Percentiles rank a stretch among this genome's conserved stretches.
Conservation (phyloP, 1,284 basidiomycete species). For the Malassezia japonica region DNA sequence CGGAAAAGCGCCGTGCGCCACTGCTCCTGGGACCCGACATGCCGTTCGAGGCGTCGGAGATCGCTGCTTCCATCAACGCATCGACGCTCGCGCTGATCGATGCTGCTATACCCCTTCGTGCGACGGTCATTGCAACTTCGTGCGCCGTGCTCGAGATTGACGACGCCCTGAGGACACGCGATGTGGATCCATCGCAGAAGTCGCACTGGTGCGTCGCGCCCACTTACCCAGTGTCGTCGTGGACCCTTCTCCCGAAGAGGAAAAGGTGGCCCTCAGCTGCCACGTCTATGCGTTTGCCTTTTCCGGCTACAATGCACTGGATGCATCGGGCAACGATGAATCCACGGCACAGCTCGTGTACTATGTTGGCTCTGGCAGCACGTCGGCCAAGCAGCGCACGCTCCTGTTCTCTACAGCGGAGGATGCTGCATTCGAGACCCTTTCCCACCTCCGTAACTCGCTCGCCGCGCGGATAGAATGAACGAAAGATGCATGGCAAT, state of each 20-base stretch:
- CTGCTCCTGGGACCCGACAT: slow-evolving; percentile 34
- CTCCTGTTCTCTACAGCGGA: neutral
- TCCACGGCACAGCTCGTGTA: slow-evolving; percentile 4
- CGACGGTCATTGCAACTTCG: slow-evolving; percentile 50
- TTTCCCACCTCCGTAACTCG: no score
- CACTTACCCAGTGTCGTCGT: slow-evolving; percentile 23
- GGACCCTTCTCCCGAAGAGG: slow-evolving; percentile 34
- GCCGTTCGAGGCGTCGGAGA: slow-evolving; percentile 43
- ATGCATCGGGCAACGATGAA: neutral
- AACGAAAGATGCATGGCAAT: no score
- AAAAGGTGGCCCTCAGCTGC: slow-evolving; percentile 28
- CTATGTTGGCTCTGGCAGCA: neutral
- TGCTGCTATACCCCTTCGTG: slow-evolving; percentile 50
- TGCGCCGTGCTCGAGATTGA: slow-evolving; percentile 47
- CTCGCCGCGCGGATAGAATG: no score
- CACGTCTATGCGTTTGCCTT: slow-evolving; percentile 38
- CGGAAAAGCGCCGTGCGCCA: slow-evolving; percentile 12
- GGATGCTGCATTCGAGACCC: neutral
- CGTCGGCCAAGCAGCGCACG: neutral
- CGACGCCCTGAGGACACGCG: slow-evolving; percentile 6
- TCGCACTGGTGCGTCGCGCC: neutral
- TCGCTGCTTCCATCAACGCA: slow-evolving; percentile 56
- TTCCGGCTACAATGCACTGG: slow-evolving; percentile 16
- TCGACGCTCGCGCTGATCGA: slow-evolving; percentile 51
- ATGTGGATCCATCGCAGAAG: neutral